Evolutionary conservation across 139 green algal species (phyloP).

Genomic region (Chlorella sp.): DNA sequence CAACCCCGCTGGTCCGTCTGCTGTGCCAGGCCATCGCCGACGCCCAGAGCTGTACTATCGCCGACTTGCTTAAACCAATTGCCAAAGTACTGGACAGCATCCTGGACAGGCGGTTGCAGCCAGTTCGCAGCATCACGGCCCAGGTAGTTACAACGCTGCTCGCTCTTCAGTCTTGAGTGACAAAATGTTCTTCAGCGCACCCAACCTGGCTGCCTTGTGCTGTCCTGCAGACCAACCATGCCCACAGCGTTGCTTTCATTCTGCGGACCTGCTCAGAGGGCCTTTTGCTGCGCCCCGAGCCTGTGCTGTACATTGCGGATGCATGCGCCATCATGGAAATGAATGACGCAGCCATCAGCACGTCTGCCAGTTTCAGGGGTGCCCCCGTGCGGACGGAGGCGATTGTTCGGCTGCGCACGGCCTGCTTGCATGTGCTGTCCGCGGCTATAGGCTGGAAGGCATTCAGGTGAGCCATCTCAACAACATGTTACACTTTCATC

Average conservation of each 20-base stretch:
- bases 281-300: conserved; percentile 29
- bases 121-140: conserved; percentile 49
- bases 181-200: too few relatives aligned
- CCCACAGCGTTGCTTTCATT: conserved; percentile 44
- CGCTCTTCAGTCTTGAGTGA: too few relatives aligned
- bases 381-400: conserved; percentile 39
- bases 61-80: conserved; percentile 39
- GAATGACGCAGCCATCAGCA: conserved; percentile 50
- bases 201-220: too few relatives aligned
- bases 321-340: conserved; percentile 60
- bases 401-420: conserved; percentile 66
- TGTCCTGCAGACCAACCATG: conserved; percentile 41
- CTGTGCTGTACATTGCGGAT: conserved; percentile 56
- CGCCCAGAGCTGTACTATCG: background rate
- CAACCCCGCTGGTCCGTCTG: too few relatives aligned
- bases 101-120: conserved; percentile 65
- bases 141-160: conserved; percentile 57
- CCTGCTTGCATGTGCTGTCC: conserved; percentile 84
- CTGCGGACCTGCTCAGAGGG: conserved; percentile 30
- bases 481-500: background rate
- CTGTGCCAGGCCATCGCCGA: background rate
- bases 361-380: conserved; percentile 8
- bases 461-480: conserved; percentile 54
- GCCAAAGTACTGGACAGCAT: conserved; percentile 32
- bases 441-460: conserved; percentile 71